Base-by-base conservation (phyloP, 2,329 filamentous ascomycete species). In the Sporothrix brasiliensis region DNA sequence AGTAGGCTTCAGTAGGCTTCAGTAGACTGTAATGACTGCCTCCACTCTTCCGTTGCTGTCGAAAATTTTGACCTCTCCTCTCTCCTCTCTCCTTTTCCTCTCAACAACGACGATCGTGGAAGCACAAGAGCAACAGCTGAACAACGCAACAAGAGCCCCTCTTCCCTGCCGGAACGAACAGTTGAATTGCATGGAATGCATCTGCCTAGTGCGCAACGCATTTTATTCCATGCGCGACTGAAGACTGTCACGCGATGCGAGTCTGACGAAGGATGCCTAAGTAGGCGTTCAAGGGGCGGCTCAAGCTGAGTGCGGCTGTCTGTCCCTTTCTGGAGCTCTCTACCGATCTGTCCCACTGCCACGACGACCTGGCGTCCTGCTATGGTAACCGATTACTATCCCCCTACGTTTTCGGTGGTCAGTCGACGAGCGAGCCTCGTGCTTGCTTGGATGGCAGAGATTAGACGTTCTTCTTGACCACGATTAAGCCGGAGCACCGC, bases 401-500 rank as follows among this genome's bases (percentile, higher is more conserved):
- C 79, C 79, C 81, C 78, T 85, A 81, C 90, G 85, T 84, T 87
- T 87, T 93, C 92, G 91, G 93, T 95, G 91, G 85, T 85, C 86
- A 86, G 89, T 91, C 88, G 85, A 74, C 80, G 80, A 87, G 71
- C 49, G 49, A 66, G 41, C 34, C 63, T 49, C 71, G 34, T 21
- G 67, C 49, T 53, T 60, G 52, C 53, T 73, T 72, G 72, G 67
- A 67, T 72, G 92, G 93, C 93, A 91, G 85, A 97, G 87, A 97
- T 81, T 79, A 87, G 87, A 80, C 30, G 7, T 53, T 74, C 27
- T 67, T 60, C 47, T 58, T 39, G 50, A 92, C 92, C 92, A 90
- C 92, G 91, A 97, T 95, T 97, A 97, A 97, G 94, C 94, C 93
- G 94, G 94, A 97, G 93, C 92, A 88, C 88, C 89, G 74, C 90